These are phyloP conservation scores for Gymnopilus dilepis DNA, from an alignment of 768 basidiomycete genomes.

Conservation along the genomic window DNA sequence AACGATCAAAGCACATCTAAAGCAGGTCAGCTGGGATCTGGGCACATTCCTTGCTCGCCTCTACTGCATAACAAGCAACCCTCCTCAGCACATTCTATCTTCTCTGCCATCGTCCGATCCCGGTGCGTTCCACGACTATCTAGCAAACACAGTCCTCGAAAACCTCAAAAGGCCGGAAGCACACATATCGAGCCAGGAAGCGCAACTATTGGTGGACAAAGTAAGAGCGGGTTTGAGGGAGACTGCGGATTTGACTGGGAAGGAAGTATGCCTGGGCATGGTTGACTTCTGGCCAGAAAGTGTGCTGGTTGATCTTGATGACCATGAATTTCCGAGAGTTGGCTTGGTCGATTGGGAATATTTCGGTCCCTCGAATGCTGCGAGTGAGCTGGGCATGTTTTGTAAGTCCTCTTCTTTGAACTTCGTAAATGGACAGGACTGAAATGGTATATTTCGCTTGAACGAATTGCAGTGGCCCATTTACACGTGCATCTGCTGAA, in stretches of 20 bases:
- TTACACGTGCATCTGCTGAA: slow-evolving; percentile 31
- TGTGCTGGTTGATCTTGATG: slow-evolving; percentile 29
- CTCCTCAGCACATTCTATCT: not conserved
- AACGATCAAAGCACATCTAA: not conserved
- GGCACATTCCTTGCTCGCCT: slow-evolving; percentile 7
- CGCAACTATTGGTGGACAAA: slow-evolving; percentile 6
- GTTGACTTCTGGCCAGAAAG: slow-evolving; percentile 40
- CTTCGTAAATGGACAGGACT: not conserved
- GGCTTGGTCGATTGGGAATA: slow-evolving; percentile 41
- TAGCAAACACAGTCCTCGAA: slow-evolving; percentile 5
- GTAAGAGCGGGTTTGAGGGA: slow-evolving; percentile 12
- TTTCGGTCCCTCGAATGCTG: slow-evolving; percentile 35
- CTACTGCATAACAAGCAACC: not conserved
- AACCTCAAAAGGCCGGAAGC: not conserved
- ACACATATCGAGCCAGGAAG: not conserved
- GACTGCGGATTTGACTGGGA: not conserved
- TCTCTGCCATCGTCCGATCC: not conserved
- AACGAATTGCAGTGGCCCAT: slow-evolving; percentile 31
- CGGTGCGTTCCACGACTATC: not conserved
- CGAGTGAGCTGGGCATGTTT: slow-evolving; percentile 39
- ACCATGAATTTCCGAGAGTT: slow-evolving; percentile 1
- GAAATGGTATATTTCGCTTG: not conserved
- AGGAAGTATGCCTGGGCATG: slow-evolving; percentile 34
- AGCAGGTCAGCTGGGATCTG: slow-evolving; percentile 5
- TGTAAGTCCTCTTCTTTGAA: slow-evolving; percentile 25